Percentiles rank a stretch among this genome's conserved stretches.
These are phyloP conservation scores for Euphorbia tirucalli DNA, from an alignment of 345 rosid species.

Conservation along the genomic window DNA sequence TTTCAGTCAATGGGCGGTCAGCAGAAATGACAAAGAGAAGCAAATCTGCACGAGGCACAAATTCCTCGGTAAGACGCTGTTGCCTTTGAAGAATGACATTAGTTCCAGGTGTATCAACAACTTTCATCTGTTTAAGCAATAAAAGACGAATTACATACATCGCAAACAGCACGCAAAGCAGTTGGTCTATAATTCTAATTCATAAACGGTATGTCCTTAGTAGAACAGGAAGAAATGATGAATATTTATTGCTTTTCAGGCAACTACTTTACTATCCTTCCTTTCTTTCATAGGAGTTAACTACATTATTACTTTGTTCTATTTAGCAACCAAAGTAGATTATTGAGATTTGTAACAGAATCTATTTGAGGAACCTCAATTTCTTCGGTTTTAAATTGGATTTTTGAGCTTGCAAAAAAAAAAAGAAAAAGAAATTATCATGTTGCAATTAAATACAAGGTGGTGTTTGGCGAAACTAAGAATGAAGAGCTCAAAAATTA, in stretches of 20 bases:
- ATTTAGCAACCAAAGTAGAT: neutral
- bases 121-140: constrained; percentile 57
- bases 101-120: constrained; percentile 94
- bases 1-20: constrained; percentile 93
- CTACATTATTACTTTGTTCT: neutral
- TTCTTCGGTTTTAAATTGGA: neutral
- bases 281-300: neutral
- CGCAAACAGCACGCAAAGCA: constrained; percentile 14
- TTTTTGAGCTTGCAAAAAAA: neutral
- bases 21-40: constrained; percentile 93
- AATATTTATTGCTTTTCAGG: neutral
- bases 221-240: neutral
- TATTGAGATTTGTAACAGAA: neutral
- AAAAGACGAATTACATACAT: constrained; percentile 21
- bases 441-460: constrained; percentile 1
- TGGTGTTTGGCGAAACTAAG: too few relatives aligned
- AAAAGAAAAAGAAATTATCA: too few relatives aligned
- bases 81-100: constrained; percentile 97
- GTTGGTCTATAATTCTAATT: neutral
- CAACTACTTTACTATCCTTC: neutral
- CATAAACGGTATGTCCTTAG: constrained; percentile 2
- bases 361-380: neutral
- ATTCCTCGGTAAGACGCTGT: constrained; percentile 93
- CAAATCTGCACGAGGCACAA: constrained; percentile 91
- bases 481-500: too few relatives aligned